These are phyloP conservation scores for Proliferodiscus dingleyae DNA, from an alignment of 2,329 filamentous ascomycete species.

Conservation along the genomic window DNA sequence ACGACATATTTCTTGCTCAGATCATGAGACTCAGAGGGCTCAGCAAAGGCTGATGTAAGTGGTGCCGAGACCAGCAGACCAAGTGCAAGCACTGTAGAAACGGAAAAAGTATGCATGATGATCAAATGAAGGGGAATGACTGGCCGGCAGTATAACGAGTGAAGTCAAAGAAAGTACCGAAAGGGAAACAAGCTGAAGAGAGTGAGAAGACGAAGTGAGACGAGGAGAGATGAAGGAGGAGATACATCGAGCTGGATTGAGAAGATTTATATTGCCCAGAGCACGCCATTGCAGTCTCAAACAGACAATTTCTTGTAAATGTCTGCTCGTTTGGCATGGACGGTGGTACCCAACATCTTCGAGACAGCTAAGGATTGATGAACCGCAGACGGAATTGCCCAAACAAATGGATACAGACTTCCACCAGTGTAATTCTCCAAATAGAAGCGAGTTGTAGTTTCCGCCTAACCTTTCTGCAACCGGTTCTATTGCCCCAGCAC, in stretches of 20 bases:
- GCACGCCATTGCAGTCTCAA: not conserved
- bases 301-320: not conserved
- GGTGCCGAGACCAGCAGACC: constrained; percentile 27
- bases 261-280: constrained; percentile 19
- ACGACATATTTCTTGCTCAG: constrained; percentile 17
- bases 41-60: constrained; percentile 18
- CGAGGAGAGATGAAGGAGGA: too few relatives aligned
- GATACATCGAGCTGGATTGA: constrained; percentile 13
- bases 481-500: not conserved
- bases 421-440: not conserved
- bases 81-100: constrained; percentile 24
- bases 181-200: constrained; percentile 5
- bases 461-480: not conserved
- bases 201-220: constrained; percentile 10
- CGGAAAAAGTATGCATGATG: constrained; percentile 27
- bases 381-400: not conserved
- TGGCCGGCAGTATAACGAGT: constrained; percentile 29
- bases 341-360: not conserved
- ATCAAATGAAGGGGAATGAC: constrained; percentile 21
- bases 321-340: not conserved
- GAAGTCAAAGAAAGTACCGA: constrained; percentile 11
- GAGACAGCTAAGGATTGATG: constrained; percentile 13
- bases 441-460: not conserved
- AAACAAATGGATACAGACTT: constrained; percentile 1
- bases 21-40: constrained; percentile 13